Evolutionary conservation across 2,329 filamentous ascomycete genomes (phyloP).

Genomic region (Exophiala spinifera): DNA sequence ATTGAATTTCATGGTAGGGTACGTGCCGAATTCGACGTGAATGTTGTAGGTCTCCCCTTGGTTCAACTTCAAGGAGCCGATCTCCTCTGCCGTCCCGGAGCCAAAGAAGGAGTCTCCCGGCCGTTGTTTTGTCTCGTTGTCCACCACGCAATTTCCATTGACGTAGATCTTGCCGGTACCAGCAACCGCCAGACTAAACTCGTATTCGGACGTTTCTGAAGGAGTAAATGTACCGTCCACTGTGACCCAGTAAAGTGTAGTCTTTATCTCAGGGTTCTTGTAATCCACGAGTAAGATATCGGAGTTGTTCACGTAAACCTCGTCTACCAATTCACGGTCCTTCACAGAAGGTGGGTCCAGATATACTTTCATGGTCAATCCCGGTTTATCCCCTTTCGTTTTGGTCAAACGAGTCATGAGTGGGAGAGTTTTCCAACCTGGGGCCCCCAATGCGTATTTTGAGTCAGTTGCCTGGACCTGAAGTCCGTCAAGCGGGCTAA

Average conservation of each 20-base stretch:
- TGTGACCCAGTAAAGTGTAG: conserved; percentile 57
- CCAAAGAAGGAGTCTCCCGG: conserved; percentile 65
- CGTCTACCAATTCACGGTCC: conserved; percentile 52
- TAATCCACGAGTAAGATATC: conserved; percentile 54
- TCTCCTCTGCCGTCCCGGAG: conserved; percentile 61
- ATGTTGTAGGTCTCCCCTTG: conserved; percentile 59
- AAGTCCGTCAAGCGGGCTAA: conserved; percentile 46
- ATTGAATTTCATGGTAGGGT: conserved; percentile 57
- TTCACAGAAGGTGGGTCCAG: conserved; percentile 54
- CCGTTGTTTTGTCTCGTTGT: conserved; percentile 63
- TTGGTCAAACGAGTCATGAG: conserved; percentile 54
- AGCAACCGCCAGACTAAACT: conserved; percentile 64
- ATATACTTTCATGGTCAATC: conserved; percentile 62
- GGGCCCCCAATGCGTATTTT: conserved; percentile 58
- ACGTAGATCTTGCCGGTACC: conserved; percentile 65
- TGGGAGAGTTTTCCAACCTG: conserved; percentile 64
- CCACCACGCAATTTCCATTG: conserved; percentile 60
- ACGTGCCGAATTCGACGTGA: conserved; percentile 59
- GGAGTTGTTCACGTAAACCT: conserved; percentile 42
- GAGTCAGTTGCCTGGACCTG: conserved; percentile 37
- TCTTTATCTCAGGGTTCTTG: conserved; percentile 51
- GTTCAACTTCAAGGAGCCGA: conserved; percentile 56
- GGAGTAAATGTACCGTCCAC: conserved; percentile 60
- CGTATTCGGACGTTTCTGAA: conserved; percentile 59
- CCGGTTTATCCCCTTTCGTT: conserved; percentile 52